phyloP scores from a whole-genome alignment of 345 rosid genomes.

The Lepidium didymum region DNA sequence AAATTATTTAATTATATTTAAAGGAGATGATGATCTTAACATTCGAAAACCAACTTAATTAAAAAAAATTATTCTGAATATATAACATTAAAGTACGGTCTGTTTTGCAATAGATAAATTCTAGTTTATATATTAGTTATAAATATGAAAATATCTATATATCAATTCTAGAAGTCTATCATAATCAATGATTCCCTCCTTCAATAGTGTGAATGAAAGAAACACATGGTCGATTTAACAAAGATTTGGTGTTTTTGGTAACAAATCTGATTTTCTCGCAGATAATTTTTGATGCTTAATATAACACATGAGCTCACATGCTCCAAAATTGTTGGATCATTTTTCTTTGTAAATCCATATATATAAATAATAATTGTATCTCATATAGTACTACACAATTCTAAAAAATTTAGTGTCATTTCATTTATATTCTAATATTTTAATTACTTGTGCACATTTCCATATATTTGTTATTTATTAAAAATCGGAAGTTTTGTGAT shows the following conservation, averaged over 20 bases:
- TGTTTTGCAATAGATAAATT: neutral
- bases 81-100: constrained; percentile 1
- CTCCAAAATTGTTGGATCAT: neutral
- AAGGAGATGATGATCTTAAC: neutral
- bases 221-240: neutral
- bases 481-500: too few relatives aligned
- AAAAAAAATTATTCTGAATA: neutral
- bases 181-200: constrained; percentile 2
- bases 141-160: neutral
- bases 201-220: neutral
- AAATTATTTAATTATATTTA: neutral
- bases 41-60: neutral
- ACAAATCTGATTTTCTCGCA: neutral
- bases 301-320: neutral
- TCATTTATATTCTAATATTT: neutral
- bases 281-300: neutral
- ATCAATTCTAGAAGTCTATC: constrained; percentile 9
- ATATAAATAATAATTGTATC: neutral
- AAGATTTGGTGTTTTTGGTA: neutral
- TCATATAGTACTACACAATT: neutral
- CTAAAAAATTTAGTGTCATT: neutral
- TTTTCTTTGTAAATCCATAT: neutral
- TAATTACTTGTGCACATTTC: neutral
- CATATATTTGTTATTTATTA: neutral
- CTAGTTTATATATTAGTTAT: neutral